Percentiles rank a stretch among this genome's conserved stretches.
Conservation (phyloP, 345 rosid species). For the Sisymbrium irio region DNA sequence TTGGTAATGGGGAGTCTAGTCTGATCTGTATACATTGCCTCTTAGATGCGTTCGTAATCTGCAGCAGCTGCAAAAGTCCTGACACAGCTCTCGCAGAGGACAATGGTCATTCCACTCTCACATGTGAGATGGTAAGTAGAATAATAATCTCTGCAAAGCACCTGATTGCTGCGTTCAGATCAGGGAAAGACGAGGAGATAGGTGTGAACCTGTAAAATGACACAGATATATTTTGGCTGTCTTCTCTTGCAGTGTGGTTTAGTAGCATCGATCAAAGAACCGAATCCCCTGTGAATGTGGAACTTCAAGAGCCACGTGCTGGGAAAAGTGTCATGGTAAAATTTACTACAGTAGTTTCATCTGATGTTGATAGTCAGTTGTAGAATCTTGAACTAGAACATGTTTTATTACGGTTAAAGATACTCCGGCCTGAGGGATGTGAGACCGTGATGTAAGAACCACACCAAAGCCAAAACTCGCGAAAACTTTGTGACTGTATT, state of each 20-base stretch:
- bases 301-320: conserved; percentile 2
- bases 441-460: not conserved
- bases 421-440: not conserved
- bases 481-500: not conserved
- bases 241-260: conserved; percentile 32
- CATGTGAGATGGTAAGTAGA: conserved; percentile 48
- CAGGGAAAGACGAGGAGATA: not conserved
- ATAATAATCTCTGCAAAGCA: not conserved
- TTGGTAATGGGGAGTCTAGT: not conserved
- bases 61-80: conserved; percentile 51
- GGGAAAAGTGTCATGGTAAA: conserved; percentile 1
- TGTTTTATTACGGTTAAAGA: not conserved
- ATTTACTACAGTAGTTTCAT: not conserved
- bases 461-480: not conserved
- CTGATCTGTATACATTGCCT: conserved; percentile 9
- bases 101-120: conserved; percentile 42
- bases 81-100: conserved; percentile 45
- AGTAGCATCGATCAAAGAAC: conserved; percentile 13
- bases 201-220: not conserved
- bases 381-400: conserved; percentile 2
- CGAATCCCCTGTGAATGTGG: conserved; percentile 11
- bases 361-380: not conserved
- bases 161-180: not conserved
- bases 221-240: not conserved
- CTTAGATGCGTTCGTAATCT: conserved; percentile 49